Evolutionary conservation across 164 flowering plant species (phyloP).

Genomic region (Stephania cephalantha): DNA sequence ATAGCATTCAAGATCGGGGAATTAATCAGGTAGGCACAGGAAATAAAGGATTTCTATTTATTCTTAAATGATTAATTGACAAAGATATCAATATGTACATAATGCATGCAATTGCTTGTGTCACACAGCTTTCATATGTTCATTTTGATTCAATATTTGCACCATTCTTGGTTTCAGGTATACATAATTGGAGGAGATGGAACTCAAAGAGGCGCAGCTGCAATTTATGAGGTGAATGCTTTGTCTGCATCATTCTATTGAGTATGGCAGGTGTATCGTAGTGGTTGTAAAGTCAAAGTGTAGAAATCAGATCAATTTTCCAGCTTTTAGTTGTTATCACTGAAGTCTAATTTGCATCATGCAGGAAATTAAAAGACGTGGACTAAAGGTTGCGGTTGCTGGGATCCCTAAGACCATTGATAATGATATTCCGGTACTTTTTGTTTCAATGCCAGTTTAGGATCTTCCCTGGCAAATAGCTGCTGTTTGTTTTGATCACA

Average conservation of each 20-base stretch:
- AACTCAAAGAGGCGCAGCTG: slow-evolving; percentile 85
- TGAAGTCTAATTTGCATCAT: slow-evolving; percentile 5
- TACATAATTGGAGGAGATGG: slow-evolving; percentile 97
- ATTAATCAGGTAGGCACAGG: slow-evolving; percentile 69
- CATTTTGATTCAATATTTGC: neutral
- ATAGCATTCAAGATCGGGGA: slow-evolving; percentile 90
- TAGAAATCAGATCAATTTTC: neutral
- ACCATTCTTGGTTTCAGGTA: slow-evolving; percentile 36
- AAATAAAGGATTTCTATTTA: neutral
- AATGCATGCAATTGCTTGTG: neutral
- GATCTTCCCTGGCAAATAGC: neutral
- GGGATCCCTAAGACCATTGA: slow-evolving; percentile 97
- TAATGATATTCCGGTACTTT: slow-evolving; percentile 84
- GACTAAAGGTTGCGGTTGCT: slow-evolving; percentile 79
- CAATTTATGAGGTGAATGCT: slow-evolving; percentile 68
- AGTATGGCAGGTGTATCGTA: neutral
- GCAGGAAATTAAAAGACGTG: slow-evolving; percentile 85
- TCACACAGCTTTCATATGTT: neutral
- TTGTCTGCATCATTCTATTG: neutral
- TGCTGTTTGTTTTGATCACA: neutral
- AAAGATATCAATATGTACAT: neutral
- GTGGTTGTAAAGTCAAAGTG: neutral
- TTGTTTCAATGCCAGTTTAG: neutral
- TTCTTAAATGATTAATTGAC: neutral
- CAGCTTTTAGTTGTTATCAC: neutral